Base-by-base conservation (phyloP, 1,284 basidiomycete genomes). In the Trichosporon coremiiforme region DNA sequence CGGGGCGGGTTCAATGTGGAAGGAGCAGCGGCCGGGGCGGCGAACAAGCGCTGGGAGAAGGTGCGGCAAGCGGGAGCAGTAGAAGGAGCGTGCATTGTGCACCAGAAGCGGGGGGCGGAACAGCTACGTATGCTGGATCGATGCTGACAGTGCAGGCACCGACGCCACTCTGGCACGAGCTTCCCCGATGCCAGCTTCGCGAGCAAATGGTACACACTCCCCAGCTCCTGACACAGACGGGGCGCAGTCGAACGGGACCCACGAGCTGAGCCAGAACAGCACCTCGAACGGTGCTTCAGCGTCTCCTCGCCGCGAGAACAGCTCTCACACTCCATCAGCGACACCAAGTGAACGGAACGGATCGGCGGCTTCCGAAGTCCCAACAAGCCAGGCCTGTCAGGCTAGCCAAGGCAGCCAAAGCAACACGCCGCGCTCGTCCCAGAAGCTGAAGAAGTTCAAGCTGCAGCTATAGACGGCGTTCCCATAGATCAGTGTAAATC, bases 361-460 rank as follows among this genome's bases (percentile, higher is more conserved):
- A 5, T 57, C 25, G 3, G 53, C 53, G 22, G 36, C 36, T 3
- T 1, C 36, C 3, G 36, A 38, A 13, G 10, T 13, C 13, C 3
- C 13, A 12, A 5, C 22, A 25, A 57, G 22, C 22, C 53, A 15
- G 6, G 53, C 22, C 9, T 5, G 22, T 12, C 41, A 45, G 17
- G 41, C 17, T 6, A 45, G 41, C 17, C 41, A 15, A 12, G 22
- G 3, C 25, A 57, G 22, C 53, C 22, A 25, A 20, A 29, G 53
- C 53, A 25, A 20, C 22, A 57, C 53, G 22, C 53, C 53, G 25
- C 22, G 22, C 22, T 57, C 53, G 13, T 15, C 53, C 10, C 53
- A 57, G 53, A 57, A 57, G 25, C 53, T 25, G 25, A 57, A 57
- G 13, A 57, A 20, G 53, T 57, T 57, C 53, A 57, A 57, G 53